Conservation (phyloP, 768 basidiomycete genomes). For the Imleria badia region DNA sequence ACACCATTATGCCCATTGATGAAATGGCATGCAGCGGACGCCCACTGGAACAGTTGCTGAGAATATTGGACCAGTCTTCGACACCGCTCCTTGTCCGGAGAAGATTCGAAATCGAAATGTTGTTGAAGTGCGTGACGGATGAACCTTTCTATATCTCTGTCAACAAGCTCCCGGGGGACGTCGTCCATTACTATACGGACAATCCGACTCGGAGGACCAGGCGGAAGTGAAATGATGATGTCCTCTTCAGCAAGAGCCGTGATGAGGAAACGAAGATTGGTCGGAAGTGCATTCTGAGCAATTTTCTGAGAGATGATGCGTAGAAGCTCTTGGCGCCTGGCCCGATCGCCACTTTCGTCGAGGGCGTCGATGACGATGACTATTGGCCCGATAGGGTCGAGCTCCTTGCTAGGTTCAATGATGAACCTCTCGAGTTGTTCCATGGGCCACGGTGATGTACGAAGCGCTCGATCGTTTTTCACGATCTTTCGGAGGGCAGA, state of each 20-base stretch:
- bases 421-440: slow-evolving; percentile 24
- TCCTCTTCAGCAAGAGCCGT: slow-evolving; percentile 8
- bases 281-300: slow-evolving; percentile 1
- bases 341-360: slow-evolving; percentile 16
- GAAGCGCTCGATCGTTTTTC: slow-evolving; percentile 3
- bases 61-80: too few relatives aligned
- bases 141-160: not conserved
- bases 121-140: not conserved
- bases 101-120: not conserved
- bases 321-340: slow-evolving; percentile 14
- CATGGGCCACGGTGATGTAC: not conserved
- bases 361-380: slow-evolving; percentile 32
- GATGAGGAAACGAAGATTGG: too few relatives aligned
- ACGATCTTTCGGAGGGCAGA: slow-evolving; percentile 3
- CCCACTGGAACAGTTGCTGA: slow-evolving; percentile 23
- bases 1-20: slow-evolving; percentile 2
- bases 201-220: slow-evolving; percentile 7
- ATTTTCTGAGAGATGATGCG: not conserved
- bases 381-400: slow-evolving; percentile 22
- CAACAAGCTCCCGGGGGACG: not conserved
- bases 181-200: slow-evolving; percentile 13
- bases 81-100: too few relatives aligned
- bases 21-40: slow-evolving; percentile 18
- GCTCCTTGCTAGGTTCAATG: slow-evolving; percentile 13
- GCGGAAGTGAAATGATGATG: slow-evolving; percentile 9